Conservation (phyloP, 352 stramenopile genomes). For the Phytophthora ramorum region DNA sequence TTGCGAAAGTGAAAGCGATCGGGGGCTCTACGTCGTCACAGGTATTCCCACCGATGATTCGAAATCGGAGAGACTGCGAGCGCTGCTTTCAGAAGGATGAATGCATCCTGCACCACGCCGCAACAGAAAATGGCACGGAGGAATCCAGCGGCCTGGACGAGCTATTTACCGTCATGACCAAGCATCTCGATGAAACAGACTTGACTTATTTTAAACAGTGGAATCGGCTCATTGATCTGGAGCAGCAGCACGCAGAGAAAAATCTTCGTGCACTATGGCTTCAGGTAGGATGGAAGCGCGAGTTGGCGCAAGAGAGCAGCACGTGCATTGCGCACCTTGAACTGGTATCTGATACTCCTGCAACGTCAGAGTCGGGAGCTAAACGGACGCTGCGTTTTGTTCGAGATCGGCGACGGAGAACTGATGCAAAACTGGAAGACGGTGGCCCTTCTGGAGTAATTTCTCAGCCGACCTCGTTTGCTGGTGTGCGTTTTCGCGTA, state of each 20-base stretch:
- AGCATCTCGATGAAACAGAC: conserved; percentile 61
- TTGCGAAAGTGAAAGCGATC: conserved; percentile 65
- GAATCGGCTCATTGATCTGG: conserved; percentile 75
- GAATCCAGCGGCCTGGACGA: conserved; percentile 77
- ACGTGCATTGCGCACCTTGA: conserved; percentile 65
- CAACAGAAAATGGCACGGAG: conserved; percentile 72
- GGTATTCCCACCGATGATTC: conserved; percentile 80
- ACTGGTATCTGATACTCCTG: conserved; percentile 53
- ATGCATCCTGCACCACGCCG: conserved; percentile 87
- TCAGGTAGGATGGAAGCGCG: conserved; percentile 62
- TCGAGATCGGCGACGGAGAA: conserved; percentile 48
- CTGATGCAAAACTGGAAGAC: background rate
- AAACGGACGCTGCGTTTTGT: conserved; percentile 59
- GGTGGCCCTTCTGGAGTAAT: background rate
- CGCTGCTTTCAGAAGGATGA: conserved; percentile 87
- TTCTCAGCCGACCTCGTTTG: conserved; percentile 46
- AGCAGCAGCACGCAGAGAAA: conserved; percentile 79
- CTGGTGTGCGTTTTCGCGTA: conserved; percentile 62
- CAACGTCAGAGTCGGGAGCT: conserved; percentile 34
- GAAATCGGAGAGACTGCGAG: conserved; percentile 66
- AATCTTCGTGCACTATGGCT: conserved; percentile 75
- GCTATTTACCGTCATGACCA: conserved; percentile 63
- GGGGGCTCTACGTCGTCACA: conserved; percentile 53
- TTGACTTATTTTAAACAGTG: conserved; percentile 77
- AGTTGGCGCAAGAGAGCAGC: conserved; percentile 54